Base-by-base conservation (phyloP, 495 filamentous ascomycete genomes). In the Aspergillus sclerotiicarbonarius region DNA sequence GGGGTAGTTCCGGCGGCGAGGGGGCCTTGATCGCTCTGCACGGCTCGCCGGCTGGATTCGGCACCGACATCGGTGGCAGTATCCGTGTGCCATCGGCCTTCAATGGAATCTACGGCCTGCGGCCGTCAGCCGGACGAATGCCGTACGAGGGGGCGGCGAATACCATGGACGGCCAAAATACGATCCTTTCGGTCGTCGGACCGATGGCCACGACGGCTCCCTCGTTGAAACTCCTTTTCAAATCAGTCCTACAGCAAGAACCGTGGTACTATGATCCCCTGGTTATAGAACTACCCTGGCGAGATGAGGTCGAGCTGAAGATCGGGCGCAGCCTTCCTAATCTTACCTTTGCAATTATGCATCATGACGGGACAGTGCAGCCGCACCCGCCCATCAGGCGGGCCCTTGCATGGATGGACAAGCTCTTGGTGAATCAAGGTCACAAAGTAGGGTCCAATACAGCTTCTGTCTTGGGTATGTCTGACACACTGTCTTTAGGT, bases 41-140 rank as follows among this genome's bases (percentile, higher is more conserved):
- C 31, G 84, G 84, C 8, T 84, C 79, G 35, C 73, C 83, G 0
- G 66, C 72, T n/a, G 84, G 84, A 0, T 78, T 87, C 61, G 84
- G 84, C 0, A 90, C 87, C 13, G 88, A 92, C 71, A 85, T 92
- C 51, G 89, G 87, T 0, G 89, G 89, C 8, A 85, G 77, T 58
- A 80, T 91, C 18, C 76, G 88, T 0, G 83, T 89, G 51, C 88
- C 88, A 1, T 77, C 84, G 25, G 80, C 78, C 3, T 89, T 88
- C 58, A 85, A 86, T 64, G 81, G 77, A 4, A 60, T 86, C 1
- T 89, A 82, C 71, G 85, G 85, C 0, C 39, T 83, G 16, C 66
- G 74, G 20, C 78, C 80, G 9, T 80, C 81, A 0, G 25, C 65
- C 3, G 78, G 76, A 2, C 60, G 80, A 13, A 68, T 80, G 3